A percentile compares a stretch with the other conserved stretches of the same genome.
Conservation (phyloP, 2,329 filamentous ascomycete genomes). For the Hymenoscyphus fructigenus region DNA sequence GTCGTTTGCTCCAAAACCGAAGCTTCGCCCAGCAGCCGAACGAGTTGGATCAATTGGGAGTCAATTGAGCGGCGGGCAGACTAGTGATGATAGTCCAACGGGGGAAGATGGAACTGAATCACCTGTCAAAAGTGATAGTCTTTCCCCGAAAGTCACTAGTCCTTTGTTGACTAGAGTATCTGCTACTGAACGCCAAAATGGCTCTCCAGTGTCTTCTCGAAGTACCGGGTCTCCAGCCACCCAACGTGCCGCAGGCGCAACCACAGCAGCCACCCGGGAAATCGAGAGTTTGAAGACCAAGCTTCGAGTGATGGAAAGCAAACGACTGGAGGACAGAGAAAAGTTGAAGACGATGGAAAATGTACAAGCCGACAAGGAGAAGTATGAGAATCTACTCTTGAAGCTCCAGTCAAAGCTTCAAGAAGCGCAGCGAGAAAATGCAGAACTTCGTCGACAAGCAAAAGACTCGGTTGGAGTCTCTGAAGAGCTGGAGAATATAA, state of each 20-base stretch:
- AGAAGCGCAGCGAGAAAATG: constrained; percentile 76
- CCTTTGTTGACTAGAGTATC: constrained; percentile 31
- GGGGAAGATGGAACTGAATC: constrained; percentile 39
- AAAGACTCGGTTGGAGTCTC: constrained; percentile 73
- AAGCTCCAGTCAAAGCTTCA: constrained; percentile 90
- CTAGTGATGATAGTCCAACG: constrained; percentile 31
- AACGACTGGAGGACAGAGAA: constrained; percentile 80
- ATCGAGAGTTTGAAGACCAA: constrained; percentile 89
- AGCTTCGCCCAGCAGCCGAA: constrained; percentile 32
- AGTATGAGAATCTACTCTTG: constrained; percentile 81
- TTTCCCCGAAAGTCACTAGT: constrained; percentile 35
- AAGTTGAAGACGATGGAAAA: constrained; percentile 77
- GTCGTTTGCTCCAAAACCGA: constrained; percentile 33
- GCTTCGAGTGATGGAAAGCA: constrained; percentile 82
- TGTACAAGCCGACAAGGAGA: constrained; percentile 72
- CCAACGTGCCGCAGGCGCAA: constrained; percentile 26
- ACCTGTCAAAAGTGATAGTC: constrained; percentile 45
- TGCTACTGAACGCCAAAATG: constrained; percentile 23
- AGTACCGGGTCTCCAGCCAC: constrained; percentile 29
- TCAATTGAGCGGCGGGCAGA: constrained; percentile 33
- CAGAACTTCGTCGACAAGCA: constrained; percentile 71
- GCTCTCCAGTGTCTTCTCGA: constrained; percentile 28
- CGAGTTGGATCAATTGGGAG: constrained; percentile 34
- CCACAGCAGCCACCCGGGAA: constrained; percentile 49
- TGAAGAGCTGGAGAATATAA: constrained; percentile 67